phyloP scores from a whole-genome alignment of 2,329 filamentous ascomycete species.

The Penicillium sp. region DNA sequence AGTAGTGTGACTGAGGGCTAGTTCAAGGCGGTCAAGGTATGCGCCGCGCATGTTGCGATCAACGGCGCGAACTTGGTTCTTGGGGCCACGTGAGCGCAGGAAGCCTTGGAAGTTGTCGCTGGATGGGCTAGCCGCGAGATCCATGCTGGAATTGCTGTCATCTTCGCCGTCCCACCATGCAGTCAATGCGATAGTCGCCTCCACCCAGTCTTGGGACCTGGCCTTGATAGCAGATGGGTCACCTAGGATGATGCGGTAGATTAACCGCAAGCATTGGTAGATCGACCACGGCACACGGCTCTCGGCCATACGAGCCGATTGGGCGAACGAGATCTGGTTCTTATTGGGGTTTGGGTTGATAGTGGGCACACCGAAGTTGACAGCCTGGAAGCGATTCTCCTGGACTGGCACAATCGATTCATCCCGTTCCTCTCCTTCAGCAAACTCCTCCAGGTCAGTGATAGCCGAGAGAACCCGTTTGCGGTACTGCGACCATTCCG shows the following conservation, averaged over 20 bases:
- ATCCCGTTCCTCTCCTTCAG: conserved; percentile 64
- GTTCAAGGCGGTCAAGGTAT: conserved; percentile 69
- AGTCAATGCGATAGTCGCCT: conserved; percentile 76
- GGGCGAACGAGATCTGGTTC: conserved; percentile 59
- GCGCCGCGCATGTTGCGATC: conserved; percentile 57
- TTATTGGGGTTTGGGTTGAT: conserved; percentile 41
- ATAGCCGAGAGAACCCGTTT: conserved; percentile 67
- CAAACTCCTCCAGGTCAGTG: conserved; percentile 69
- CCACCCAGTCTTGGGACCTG: conserved; percentile 83
- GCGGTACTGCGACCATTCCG: conserved; percentile 81
- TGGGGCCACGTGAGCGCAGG: conserved; percentile 26
- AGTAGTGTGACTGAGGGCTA: conserved; percentile 63
- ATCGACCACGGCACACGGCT: conserved; percentile 86
- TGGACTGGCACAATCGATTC: conserved; percentile 39
- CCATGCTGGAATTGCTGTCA: conserved; percentile 45
- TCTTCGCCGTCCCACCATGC: conserved; percentile 91
- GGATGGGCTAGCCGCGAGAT: conserved; percentile 22
- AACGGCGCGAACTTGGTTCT: conserved; percentile 43
- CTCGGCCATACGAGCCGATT: conserved; percentile 68
- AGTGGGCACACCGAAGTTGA: conserved; percentile 45
- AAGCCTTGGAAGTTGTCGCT: conserved; percentile 20
- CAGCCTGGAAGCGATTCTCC: conserved; percentile 46
- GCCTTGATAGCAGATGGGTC: conserved; percentile 70
- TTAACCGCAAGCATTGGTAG: conserved; percentile 74
- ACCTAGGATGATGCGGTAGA: conserved; percentile 79